These are phyloP conservation scores for Aquilaria sinensis DNA, from an alignment of 345 rosid species.

Conservation along the genomic window DNA sequence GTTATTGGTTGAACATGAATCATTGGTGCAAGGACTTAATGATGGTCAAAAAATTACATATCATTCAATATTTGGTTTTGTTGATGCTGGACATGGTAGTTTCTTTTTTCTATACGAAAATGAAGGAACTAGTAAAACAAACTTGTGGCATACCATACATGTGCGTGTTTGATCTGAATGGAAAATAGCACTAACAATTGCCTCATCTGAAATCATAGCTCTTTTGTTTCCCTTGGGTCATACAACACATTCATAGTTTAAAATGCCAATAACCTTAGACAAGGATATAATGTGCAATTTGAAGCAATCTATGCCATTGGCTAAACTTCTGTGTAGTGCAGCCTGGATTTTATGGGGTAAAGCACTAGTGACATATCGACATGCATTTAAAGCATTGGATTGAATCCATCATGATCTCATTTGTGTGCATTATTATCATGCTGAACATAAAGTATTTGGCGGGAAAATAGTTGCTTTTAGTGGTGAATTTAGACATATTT, in stretches of 20 bases:
- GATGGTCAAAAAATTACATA: background rate
- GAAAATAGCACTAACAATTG: background rate
- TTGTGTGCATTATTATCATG: no score
- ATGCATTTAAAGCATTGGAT: slow-evolving; percentile 1
- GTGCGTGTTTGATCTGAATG: background rate
- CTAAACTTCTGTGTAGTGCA: background rate
- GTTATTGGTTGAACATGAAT: background rate
- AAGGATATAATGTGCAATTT: background rate
- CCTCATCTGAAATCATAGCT: slow-evolving; percentile 2
- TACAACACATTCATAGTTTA: slow-evolving; percentile 1
- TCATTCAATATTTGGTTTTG: background rate
- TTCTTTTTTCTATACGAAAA: no score
- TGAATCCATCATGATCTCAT: background rate
- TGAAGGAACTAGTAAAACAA: background rate
- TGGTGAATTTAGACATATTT: no score
- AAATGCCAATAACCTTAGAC: background rate
- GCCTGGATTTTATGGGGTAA: slow-evolving; percentile 7
- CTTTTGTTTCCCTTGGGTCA: background rate
- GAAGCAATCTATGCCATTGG: background rate
- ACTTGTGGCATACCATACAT: background rate
- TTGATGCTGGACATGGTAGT: no score
- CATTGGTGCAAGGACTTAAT: background rate
- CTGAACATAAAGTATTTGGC: no score
- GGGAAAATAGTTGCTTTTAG: no score
- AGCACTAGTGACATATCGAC: background rate